Evolutionary conservation across 208 protist genomes (phyloP).

Genomic region (Leishmania arabica): DNA sequence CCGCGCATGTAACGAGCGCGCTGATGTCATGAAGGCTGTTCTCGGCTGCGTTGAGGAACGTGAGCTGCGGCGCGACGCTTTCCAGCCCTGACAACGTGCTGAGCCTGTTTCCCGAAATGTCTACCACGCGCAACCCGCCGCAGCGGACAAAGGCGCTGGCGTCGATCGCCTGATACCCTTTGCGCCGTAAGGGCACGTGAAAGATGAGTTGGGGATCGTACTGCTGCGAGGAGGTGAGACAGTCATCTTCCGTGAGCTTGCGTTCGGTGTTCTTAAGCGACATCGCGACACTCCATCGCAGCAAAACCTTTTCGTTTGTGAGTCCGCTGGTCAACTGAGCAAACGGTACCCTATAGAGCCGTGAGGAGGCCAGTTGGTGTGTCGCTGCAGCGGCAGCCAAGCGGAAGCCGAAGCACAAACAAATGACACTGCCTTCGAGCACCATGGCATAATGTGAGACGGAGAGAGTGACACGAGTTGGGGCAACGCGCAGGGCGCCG

Average conservation of each 20-base stretch:
- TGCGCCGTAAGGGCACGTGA: constrained; percentile 27
- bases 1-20: constrained; percentile 30
- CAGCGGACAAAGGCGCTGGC: constrained; percentile 47
- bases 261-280: neutral
- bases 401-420: neutral
- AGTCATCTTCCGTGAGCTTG: constrained; percentile 42
- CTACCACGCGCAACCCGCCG: constrained; percentile 43
- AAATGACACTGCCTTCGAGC: neutral
- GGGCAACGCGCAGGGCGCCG: too few species aligned
- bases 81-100: constrained; percentile 54
- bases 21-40: constrained; percentile 59
- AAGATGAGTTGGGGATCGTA: constrained; percentile 69
- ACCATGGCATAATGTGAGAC: neutral
- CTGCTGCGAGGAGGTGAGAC: constrained; percentile 54
- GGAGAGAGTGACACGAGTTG: neutral
- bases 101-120: constrained; percentile 73
- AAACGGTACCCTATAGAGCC: neutral
- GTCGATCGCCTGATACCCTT: constrained; percentile 30
- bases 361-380: neutral
- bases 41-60: constrained; percentile 66
- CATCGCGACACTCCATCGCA: neutral
- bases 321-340: neutral
- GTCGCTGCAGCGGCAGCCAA: neutral
- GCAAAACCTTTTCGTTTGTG: neutral
- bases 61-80: constrained; percentile 45